phyloP scores from a whole-genome alignment of 768 basidiomycete species.

The Phaeolepiota aurea region DNA sequence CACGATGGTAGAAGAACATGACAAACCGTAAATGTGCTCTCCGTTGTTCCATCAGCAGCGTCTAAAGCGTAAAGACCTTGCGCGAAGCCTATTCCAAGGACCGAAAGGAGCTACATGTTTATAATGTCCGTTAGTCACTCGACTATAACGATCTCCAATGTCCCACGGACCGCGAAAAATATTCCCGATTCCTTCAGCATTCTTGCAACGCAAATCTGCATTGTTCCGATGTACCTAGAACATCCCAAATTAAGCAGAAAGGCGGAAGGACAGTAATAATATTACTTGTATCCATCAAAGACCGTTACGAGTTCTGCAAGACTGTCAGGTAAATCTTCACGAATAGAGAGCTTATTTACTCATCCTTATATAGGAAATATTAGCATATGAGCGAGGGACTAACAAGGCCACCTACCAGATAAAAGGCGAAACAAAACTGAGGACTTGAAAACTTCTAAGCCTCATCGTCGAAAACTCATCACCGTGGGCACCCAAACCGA shows the following conservation, averaged over 20 bases:
- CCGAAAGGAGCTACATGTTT: slow-evolving; percentile 55
- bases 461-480: slow-evolving; percentile 29
- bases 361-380: slow-evolving; percentile 54
- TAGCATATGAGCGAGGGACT: background rate
- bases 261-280: too few relatives aligned
- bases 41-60: slow-evolving; percentile 75
- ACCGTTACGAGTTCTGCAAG: slow-evolving; percentile 65
- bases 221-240: slow-evolving; percentile 76
- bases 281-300: slow-evolving; percentile 75
- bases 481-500: slow-evolving; percentile 35
- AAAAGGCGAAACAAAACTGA: slow-evolving; percentile 82
- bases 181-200: slow-evolving; percentile 93
- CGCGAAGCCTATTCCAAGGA: slow-evolving; percentile 77
- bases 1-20: background rate
- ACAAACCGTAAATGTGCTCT: slow-evolving; percentile 40
- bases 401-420: slow-evolving; percentile 55
- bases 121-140: slow-evolving; percentile 1
- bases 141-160: slow-evolving; percentile 1
- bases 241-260: too few relatives aligned
- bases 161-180: slow-evolving; percentile 72
- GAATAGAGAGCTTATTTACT: slow-evolving; percentile 38
- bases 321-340: background rate
- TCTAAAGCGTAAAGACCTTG: slow-evolving; percentile 88
- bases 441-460: slow-evolving; percentile 75
- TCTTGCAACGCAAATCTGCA: slow-evolving; percentile 89